phyloP scores from a whole-genome alignment of 345 rosid genomes.

The Populus deltoides region DNA sequence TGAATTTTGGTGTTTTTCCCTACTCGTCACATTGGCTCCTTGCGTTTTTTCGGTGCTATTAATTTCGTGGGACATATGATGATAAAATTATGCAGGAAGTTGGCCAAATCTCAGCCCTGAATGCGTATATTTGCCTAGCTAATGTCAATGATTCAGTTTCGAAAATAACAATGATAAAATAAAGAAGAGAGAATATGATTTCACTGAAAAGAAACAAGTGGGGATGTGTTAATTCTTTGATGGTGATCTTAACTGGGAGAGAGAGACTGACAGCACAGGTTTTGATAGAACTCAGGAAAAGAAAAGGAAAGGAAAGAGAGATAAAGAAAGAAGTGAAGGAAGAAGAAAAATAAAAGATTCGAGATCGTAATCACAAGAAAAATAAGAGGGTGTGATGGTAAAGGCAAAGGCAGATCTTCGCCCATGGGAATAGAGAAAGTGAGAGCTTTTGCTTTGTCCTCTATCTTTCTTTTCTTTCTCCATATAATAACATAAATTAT shows the following conservation, averaged over 20 bases:
- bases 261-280: slow-evolving; percentile 20
- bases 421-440: slow-evolving; percentile 59
- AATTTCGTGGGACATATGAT: not conserved
- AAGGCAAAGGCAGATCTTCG: slow-evolving; percentile 41
- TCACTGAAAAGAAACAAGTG: slow-evolving; percentile 26
- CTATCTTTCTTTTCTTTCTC: slow-evolving; percentile 7
- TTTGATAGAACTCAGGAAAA: slow-evolving; percentile 5
- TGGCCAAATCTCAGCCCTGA: not conserved
- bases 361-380: slow-evolving; percentile 52
- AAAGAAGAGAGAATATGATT: not conserved
- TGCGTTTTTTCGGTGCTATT: not conserved
- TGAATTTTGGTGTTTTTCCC: not conserved
- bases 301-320: not conserved
- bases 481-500: no score
- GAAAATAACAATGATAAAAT: not conserved
- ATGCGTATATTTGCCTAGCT: not conserved
- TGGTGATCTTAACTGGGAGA: slow-evolving; percentile 16
- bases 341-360: slow-evolving; percentile 38
- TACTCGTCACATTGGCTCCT: not conserved
- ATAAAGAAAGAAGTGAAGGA: not conserved
- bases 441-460: slow-evolving; percentile 38
- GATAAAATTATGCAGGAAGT: not conserved
- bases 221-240: slow-evolving; percentile 37
- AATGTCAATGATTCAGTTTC: not conserved
- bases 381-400: slow-evolving; percentile 22